Conservation (phyloP, 345 rosid genomes). For the Rhodomyrtus tomentosa region DNA sequence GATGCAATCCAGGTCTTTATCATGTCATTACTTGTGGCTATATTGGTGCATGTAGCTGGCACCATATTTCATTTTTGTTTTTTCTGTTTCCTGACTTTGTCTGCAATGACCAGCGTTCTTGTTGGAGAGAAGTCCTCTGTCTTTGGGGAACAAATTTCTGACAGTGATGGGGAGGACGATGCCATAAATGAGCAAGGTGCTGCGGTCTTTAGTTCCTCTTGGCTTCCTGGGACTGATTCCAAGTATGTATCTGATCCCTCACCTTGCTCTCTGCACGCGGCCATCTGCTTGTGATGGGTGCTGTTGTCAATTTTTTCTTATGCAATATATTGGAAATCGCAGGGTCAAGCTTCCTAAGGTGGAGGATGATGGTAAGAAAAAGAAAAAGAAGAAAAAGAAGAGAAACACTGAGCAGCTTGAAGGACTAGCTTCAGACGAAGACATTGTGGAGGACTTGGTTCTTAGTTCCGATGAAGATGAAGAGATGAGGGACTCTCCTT, state of each 20-base stretch:
- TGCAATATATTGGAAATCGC: constrained; percentile 3
- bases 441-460: constrained; percentile 76
- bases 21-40: background rate
- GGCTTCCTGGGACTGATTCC: constrained; percentile 68
- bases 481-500: constrained; percentile 14
- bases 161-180: constrained; percentile 52
- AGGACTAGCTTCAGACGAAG: constrained; percentile 46
- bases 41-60: background rate
- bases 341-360: constrained; percentile 35
- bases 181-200: constrained; percentile 32
- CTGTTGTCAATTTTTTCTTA: background rate
- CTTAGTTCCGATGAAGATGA: constrained; percentile 83
- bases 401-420: constrained; percentile 15
- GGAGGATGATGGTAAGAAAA: constrained; percentile 23
- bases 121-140: constrained; percentile 68
- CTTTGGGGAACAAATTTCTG: constrained; percentile 35
- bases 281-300: background rate
- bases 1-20: constrained; percentile 69
- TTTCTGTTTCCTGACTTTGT: background rate
- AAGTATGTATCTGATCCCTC: constrained; percentile 28
- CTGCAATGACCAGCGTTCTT: constrained; percentile 44
- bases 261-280: background rate
- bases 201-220: constrained; percentile 60
- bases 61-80: background rate
- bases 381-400: constrained; percentile 33